These are phyloP conservation scores for Lactarius trivialis DNA, from an alignment of 768 basidiomycete genomes.

Conservation along the genomic window DNA sequence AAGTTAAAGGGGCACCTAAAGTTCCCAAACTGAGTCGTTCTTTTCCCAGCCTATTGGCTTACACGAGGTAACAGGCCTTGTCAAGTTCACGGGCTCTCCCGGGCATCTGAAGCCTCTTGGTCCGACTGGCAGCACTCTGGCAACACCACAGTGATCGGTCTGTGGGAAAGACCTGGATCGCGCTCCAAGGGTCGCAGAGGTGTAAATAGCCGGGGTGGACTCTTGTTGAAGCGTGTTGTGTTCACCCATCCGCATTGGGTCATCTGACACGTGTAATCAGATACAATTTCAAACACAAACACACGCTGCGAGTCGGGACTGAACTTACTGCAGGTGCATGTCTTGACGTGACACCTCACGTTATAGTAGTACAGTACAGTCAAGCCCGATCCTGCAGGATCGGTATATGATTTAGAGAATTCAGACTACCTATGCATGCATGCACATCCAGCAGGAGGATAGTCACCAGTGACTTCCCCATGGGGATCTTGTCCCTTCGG, in stretches of 20 bases:
- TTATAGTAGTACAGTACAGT: neutral
- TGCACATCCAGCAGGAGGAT: neutral
- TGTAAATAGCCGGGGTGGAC: neutral
- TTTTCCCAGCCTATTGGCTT: neutral
- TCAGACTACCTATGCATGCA: neutral
- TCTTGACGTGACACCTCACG: neutral
- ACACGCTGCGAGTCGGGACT: neutral
- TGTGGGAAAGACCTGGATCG: neutral
- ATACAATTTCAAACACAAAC: neutral
- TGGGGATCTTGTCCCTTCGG: neutral
- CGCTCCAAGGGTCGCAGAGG: neutral
- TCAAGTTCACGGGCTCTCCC: neutral
- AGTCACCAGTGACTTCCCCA: neutral
- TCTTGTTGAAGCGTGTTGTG: no score
- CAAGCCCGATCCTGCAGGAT: neutral
- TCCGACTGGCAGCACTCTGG: neutral
- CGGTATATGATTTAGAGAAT: neutral
- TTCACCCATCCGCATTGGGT: neutral
- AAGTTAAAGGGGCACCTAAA: neutral
- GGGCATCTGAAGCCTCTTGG: neutral
- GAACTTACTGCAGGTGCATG: neutral
- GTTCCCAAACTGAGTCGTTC: neutral
- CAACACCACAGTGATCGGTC: neutral
- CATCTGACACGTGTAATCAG: neutral
- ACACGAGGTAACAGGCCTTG: conserved; percentile 5